phyloP scores from a whole-genome alignment of 176 grass and related monocot species.

The Zizania latifolia region DNA sequence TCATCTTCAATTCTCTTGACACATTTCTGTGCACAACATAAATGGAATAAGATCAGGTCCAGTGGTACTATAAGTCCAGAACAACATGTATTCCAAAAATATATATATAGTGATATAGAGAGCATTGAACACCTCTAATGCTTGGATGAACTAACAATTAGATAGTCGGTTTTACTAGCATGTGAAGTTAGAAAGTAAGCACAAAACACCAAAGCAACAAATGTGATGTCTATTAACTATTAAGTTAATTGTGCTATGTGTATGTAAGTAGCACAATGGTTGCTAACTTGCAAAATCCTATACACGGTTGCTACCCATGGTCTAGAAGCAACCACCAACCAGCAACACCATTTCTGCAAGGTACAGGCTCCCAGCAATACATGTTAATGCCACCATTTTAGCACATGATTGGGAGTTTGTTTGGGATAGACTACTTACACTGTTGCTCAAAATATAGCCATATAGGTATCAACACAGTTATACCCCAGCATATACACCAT shows the following conservation, averaged over 20 bases:
- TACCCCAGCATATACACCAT: not conserved
- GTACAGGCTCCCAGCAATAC: not conserved
- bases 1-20: slow-evolving; percentile 66
- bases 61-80: slow-evolving; percentile 2
- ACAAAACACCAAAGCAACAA: not conserved
- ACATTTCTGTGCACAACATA: slow-evolving; percentile 57
- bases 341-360: too few species aligned
- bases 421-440: not conserved
- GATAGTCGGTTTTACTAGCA: not conserved
- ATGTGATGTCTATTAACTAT: not conserved
- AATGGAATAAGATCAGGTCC: slow-evolving; percentile 20
- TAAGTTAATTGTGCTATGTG: not conserved
- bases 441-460: not conserved
- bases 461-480: not conserved
- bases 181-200: not conserved
- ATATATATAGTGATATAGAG: not conserved
- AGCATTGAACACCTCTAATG: slow-evolving; percentile 3
- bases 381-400: not conserved
- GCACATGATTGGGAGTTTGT: too few species aligned
- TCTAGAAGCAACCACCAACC: too few species aligned
- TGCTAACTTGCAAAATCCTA: not conserved
- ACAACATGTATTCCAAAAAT: not conserved
- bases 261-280: not conserved
- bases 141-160: not conserved
- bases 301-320: too few species aligned